These are phyloP conservation scores for Heliamphora exappendiculata DNA, from an alignment of 148 eudicot species.

Conservation along the genomic window DNA sequence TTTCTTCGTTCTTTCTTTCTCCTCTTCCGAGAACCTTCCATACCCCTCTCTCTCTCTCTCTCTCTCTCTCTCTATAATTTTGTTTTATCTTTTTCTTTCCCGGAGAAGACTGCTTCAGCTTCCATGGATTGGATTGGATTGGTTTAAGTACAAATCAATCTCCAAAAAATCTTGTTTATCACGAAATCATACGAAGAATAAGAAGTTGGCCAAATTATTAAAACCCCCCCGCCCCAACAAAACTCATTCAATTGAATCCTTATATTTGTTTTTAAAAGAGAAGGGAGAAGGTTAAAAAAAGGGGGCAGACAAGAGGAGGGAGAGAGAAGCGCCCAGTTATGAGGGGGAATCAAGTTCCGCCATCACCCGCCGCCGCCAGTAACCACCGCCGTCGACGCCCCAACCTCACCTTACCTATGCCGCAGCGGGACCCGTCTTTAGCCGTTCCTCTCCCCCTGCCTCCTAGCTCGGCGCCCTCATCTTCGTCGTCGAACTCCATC, in stretches of 20 bases:
- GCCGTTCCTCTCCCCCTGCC: slow-evolving; percentile 65
- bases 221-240: no score
- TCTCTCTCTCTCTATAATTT: not conserved
- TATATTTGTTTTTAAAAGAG: not conserved
- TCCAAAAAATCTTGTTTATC: not conserved
- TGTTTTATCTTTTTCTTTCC: no score
- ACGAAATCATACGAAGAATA: not conserved
- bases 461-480: slow-evolving; percentile 18
- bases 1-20: not conserved
- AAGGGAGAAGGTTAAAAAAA: not conserved
- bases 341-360: slow-evolving; percentile 27
- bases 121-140: not conserved
- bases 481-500: not conserved
- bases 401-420: slow-evolving; percentile 49
- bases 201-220: not conserved
- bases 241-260: not conserved
- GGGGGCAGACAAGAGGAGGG: not conserved
- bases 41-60: not conserved
- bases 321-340: slow-evolving; percentile 1
- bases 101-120: not conserved
- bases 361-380: slow-evolving; percentile 12
- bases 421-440: slow-evolving; percentile 33
- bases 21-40: not conserved
- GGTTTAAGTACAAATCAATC: not conserved
- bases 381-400: slow-evolving; percentile 43